Evolutionary conservation across 2,329 filamentous ascomycete species (phyloP).

Genomic region (Tricladium varicosporioides): DNA sequence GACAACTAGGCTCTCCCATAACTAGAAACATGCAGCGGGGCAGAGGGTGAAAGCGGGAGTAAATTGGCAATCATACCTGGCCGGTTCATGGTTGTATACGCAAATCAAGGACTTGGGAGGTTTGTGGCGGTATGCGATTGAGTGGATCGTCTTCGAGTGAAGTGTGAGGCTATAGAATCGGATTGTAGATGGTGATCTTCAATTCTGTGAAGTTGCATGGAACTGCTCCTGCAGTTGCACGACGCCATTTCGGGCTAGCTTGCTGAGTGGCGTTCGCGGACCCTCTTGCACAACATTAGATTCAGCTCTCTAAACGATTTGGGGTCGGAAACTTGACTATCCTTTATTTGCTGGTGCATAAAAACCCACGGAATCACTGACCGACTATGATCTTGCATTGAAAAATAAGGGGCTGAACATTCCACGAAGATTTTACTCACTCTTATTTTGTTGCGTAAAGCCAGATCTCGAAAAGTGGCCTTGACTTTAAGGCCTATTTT

Average conservation of each 20-base stretch:
- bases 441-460: too few relatives aligned
- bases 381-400: too few relatives aligned
- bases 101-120: neutral
- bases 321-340: too few relatives aligned
- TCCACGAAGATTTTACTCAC: too few relatives aligned
- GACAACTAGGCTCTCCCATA: constrained; percentile 2
- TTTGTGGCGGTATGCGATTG: neutral
- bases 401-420: too few relatives aligned
- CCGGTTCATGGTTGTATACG: constrained; percentile 31
- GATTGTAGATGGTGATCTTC: constrained; percentile 10
- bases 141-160: neutral
- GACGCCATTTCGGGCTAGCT: constrained; percentile 1
- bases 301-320: neutral
- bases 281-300: too few relatives aligned
- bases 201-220: constrained; percentile 8
- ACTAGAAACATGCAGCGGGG: constrained; percentile 25
- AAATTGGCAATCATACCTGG: constrained; percentile 32
- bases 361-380: too few relatives aligned
- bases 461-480: too few relatives aligned
- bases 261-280: neutral
- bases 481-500: too few relatives aligned
- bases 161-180: constrained; percentile 5
- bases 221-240: neutral
- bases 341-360: too few relatives aligned
- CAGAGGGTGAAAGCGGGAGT: constrained; percentile 24